Evolutionary conservation across 495 filamentous ascomycete species (phyloP).

Genomic region (Neurospora sp.): DNA sequence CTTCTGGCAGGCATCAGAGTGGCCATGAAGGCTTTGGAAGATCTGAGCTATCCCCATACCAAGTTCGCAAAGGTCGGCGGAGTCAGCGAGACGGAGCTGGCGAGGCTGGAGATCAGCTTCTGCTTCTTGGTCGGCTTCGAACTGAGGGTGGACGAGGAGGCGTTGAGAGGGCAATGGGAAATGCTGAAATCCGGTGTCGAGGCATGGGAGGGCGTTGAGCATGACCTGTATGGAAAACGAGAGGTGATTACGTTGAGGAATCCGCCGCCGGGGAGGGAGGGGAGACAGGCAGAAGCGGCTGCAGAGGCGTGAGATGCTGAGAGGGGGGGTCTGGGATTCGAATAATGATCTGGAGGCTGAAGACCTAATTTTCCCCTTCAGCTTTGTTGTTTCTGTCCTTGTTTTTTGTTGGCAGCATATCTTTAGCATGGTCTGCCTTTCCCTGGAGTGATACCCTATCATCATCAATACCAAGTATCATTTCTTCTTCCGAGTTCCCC

Average conservation of each 20-base stretch:
- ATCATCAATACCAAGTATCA: neutral
- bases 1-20: constrained; percentile 75
- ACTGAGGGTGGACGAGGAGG: constrained; percentile 56
- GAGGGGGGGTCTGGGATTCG: neutral
- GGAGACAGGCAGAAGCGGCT: neutral
- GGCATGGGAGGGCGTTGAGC: constrained; percentile 13
- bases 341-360: neutral
- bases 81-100: constrained; percentile 68
- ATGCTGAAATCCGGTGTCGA: constrained; percentile 29
- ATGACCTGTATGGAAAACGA: neutral
- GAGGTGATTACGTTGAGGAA: neutral
- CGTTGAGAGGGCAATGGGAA: constrained; percentile 47
- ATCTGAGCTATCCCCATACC: constrained; percentile 73
- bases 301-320: neutral
- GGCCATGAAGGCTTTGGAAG: constrained; percentile 88
- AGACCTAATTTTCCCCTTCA: neutral
- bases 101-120: constrained; percentile 79
- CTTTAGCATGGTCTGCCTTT: neutral
- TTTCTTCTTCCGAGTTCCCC: neutral
- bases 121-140: constrained; percentile 80
- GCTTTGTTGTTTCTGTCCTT: no score
- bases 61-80: constrained; percentile 85
- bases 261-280: neutral
- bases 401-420: neutral
- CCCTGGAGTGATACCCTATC: neutral